Percentiles rank a stretch among this genome's conserved stretches.
Conservation (phyloP, 2,329 filamentous ascomycete genomes). For the Dendrostoma leiphaemia region DNA sequence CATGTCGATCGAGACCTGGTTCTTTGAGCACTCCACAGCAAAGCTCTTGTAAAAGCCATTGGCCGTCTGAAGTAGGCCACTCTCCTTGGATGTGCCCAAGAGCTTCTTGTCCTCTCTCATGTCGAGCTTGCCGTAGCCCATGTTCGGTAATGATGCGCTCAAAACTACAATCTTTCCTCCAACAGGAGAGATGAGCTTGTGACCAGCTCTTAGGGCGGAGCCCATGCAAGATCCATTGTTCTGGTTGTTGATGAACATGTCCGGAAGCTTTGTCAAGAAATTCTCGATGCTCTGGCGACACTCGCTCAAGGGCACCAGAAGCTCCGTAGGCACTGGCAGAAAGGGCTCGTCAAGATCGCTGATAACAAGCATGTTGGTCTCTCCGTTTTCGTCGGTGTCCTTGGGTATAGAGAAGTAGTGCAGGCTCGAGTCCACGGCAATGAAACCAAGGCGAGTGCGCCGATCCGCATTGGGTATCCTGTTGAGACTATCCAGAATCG, state of each 20-base stretch:
- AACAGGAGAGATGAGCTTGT: conserved; percentile 91
- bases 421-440: conserved; percentile 90
- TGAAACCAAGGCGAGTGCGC: conserved; percentile 87
- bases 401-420: conserved; percentile 96
- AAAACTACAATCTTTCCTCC: conserved; percentile 94
- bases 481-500: conserved; percentile 91
- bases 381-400: conserved; percentile 78
- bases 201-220: conserved; percentile 84
- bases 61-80: conserved; percentile 78
- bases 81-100: conserved; percentile 91
- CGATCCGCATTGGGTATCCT: conserved; percentile 97
- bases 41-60: conserved; percentile 99
- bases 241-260: conserved; percentile 96
- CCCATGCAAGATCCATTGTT: conserved; percentile 92
- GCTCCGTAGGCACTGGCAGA: conserved; percentile 86
- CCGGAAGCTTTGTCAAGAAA: conserved; percentile 86
- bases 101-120: conserved; percentile 96
- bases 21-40: conserved; percentile 97
- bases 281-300: conserved; percentile 87
- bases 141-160: conserved; percentile 83
- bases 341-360: conserved; percentile 97
- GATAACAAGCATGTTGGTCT: conserved; percentile 89
- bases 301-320: conserved; percentile 85
- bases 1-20: conserved; percentile 98
- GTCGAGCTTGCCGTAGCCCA: conserved; percentile 85